phyloP scores from a whole-genome alignment of 1,284 basidiomycete species.

The Peniophora sp. region DNA sequence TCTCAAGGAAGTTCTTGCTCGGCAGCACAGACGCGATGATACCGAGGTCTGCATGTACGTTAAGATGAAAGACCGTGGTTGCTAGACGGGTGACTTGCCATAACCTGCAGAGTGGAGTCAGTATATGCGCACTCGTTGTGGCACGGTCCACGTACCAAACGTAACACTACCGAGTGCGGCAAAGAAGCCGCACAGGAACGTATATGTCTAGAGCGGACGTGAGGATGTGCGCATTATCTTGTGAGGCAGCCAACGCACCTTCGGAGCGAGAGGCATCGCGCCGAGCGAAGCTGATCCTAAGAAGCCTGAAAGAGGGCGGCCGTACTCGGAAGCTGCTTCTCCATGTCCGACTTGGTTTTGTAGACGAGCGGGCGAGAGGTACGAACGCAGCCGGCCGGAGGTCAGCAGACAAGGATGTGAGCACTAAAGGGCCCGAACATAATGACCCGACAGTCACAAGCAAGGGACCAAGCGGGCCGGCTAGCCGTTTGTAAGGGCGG shows the following conservation, averaged over 20 bases:
- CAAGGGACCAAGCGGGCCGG: no score
- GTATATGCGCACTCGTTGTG: conserved; percentile 26
- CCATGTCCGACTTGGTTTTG: no score
- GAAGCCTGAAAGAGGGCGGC: no score
- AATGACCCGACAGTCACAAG: no score
- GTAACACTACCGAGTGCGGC: conserved; percentile 29
- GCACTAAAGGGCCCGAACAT: no score
- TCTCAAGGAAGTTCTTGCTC: conserved; percentile 19
- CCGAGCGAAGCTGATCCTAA: no score
- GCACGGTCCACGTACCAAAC: conserved; percentile 31
- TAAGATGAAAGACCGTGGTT: neutral
- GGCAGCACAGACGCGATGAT: conserved; percentile 10
- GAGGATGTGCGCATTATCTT: neutral
- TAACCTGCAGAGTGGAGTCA: conserved; percentile 12
- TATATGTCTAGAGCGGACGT: conserved; percentile 31
- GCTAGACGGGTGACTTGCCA: conserved; percentile 27
- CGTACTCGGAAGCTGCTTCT: no score
- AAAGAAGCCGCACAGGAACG: conserved; percentile 58
- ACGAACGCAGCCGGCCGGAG: no score
- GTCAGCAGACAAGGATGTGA: no score
- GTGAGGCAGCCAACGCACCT: conserved; percentile 7
- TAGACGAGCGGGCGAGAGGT: no score
- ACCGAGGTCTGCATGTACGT: neutral
- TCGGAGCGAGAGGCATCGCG: conserved; percentile 15
- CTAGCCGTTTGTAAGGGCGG: no score